Evolutionary conservation across 1,139 yeast species (phyloP), one percentile per base, ranked within the genome.

Genomic region (Taphrina deformans): DNA sequence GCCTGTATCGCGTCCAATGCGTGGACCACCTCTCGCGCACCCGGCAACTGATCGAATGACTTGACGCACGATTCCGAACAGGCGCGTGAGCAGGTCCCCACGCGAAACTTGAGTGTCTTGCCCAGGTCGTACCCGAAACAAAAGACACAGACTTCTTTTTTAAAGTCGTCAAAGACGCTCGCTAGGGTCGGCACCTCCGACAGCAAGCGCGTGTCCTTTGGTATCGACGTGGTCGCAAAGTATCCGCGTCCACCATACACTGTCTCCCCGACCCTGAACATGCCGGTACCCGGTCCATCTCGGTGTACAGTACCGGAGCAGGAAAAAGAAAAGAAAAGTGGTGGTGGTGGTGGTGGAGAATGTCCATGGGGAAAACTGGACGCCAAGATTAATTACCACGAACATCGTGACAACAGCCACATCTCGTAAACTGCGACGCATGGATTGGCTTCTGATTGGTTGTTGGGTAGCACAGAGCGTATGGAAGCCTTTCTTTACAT

Each of bases 241-340:
- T 88, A 85, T 1, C 90, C 89, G 67, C 90, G 78, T 12, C 92
- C 89, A 6, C 88, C 78, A 67, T 74, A 73, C 21, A 69, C 40
- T 2, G 77, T 74, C 4, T 65, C 66, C 27, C 71, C 68, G 27
- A 74, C 66, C 24, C 69, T 62, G 52, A 69, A 18, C 58, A 48
- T 40, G 5, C 14, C 35, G 2, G 2, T 31, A 10, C 35, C 5
- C 35, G n/a, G n/a, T n/a, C n/a, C n/a, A n/a, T n/a, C n/a, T n/a
- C n/a, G n/a, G n/a, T n/a, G n/a, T n/a, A n/a, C n/a, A n/a, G n/a
- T n/a, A n/a, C n/a, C n/a, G n/a, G n/a, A n/a, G n/a, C n/a, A n/a
- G n/a, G n/a, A n/a, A n/a, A n/a, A n/a, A n/a, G n/a, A n/a, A n/a
- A n/a, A n/a, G n/a, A n/a, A n/a, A n/a, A n/a, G n/a, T n/a, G n/a